These are phyloP conservation scores for Ustilago cynodontis DNA, from an alignment of 1,284 basidiomycete genomes.

Conservation along the genomic window DNA sequence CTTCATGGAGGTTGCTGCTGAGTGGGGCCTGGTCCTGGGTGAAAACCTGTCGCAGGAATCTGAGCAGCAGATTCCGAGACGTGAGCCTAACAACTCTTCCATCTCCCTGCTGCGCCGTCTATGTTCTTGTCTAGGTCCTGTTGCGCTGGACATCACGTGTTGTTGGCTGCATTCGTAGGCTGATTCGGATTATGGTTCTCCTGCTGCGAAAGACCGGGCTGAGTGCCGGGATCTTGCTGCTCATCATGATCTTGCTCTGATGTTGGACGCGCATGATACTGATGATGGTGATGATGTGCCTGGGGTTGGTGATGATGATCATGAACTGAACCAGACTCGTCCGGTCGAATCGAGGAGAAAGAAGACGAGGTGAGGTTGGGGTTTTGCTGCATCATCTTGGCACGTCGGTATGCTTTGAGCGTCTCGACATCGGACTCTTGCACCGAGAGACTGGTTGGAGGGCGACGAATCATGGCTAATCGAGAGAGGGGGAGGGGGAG, in stretches of 20 bases:
- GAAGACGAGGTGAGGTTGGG: conserved; percentile 42
- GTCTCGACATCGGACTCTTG: conserved; percentile 53
- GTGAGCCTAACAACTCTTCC: too few relatives aligned
- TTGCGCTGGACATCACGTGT: conserved; percentile 18
- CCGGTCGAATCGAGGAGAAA: conserved; percentile 39
- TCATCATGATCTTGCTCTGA: conserved; percentile 20
- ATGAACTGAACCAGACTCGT: conserved; percentile 38
- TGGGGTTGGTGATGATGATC: conserved; percentile 35
- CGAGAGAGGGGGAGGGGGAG: background rate
- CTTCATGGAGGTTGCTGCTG: too few relatives aligned
- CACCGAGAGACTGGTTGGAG: conserved; percentile 39
- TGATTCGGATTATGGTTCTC: conserved; percentile 54
- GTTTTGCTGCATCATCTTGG: conserved; percentile 50
- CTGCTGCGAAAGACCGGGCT: conserved; percentile 49
- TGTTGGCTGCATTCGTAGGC: conserved; percentile 15
- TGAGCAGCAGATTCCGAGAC: too few relatives aligned
- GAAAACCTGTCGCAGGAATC: background rate
- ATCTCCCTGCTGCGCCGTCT: too few relatives aligned
- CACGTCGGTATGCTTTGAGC: conserved; percentile 47
- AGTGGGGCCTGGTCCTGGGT: background rate
- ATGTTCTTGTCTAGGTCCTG: background rate
- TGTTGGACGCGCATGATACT: conserved; percentile 13
- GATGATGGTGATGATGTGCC: conserved; percentile 20
- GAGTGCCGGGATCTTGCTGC: conserved; percentile 34
- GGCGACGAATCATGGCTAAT: conserved; percentile 37